Conservation (phyloP, 176 grass and related monocot species). For the Hordeum vulgare region MorexV3_pseudomolecules_assembly NC_058518.1:152573-153072, state of each 20-base stretch:
- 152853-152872: not conserved
- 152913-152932: not conserved
- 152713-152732: too few species aligned
- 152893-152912: not conserved
- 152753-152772: constrained; percentile 17
- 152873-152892: not conserved
- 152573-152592: not conserved
- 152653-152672: too few species aligned
- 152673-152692: too few species aligned
- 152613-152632: too few species aligned
- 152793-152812: not conserved
- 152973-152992: not conserved
- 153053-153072: constrained; percentile 1
- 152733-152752: too few species aligned
- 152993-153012: not conserved
- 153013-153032: not conserved
- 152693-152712: not conserved
- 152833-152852: constrained; percentile 36
- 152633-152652: too few species aligned
- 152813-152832: constrained; percentile 26
- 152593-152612: too few species aligned
- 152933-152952: not conserved
- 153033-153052: not conserved
- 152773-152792: constrained; percentile 17
- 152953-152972: not conserved